These are phyloP conservation scores for Lentinula edodes DNA, from an alignment of 768 basidiomycete species.

Conservation along the genomic window DNA sequence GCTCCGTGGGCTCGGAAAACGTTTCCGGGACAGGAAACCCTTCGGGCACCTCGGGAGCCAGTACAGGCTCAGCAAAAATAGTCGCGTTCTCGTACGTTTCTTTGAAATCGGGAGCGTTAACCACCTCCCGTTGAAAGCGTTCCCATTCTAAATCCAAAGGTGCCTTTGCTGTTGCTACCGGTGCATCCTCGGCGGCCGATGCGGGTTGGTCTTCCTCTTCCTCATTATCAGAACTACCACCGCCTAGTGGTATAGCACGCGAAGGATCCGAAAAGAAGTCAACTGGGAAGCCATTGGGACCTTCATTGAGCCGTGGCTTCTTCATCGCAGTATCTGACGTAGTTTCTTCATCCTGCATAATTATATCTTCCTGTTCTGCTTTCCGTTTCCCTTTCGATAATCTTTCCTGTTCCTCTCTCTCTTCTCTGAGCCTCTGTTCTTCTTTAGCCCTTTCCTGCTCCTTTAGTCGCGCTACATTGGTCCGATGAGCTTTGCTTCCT, in stretches of 20 bases:
- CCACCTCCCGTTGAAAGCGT: constrained; percentile 60
- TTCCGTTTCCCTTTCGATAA: constrained; percentile 30
- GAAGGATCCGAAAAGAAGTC: constrained; percentile 83
- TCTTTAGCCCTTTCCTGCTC: constrained; percentile 46
- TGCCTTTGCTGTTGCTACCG: constrained; percentile 18
- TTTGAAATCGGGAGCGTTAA: constrained; percentile 36
- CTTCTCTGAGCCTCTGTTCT: constrained; percentile 25
- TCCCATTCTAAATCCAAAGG: constrained; percentile 69
- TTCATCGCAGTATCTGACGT: constrained; percentile 22
- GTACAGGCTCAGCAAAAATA: constrained; percentile 60
- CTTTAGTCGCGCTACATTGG: constrained; percentile 51
- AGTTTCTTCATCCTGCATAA: constrained; percentile 16
- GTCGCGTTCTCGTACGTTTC: constrained; percentile 69
- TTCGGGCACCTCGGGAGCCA: constrained; percentile 37
- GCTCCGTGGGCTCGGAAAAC: constrained; percentile 19
- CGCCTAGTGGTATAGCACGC: constrained; percentile 40
- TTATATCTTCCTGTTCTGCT: constrained; percentile 17
- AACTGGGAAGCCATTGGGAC: constrained; percentile 39
- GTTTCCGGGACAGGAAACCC: constrained; percentile 40
- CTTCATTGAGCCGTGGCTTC: constrained; percentile 22
- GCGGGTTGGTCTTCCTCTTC: constrained; percentile 5
- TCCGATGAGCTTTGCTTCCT: constrained; percentile 75
- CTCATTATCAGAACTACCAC: constrained; percentile 31
- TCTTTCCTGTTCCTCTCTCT: constrained; percentile 25
- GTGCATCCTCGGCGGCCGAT: constrained; percentile 10